Evolutionary conservation across 495 filamentous ascomycete genomes (phyloP).

Genomic region (Penicillium canescens): DNA sequence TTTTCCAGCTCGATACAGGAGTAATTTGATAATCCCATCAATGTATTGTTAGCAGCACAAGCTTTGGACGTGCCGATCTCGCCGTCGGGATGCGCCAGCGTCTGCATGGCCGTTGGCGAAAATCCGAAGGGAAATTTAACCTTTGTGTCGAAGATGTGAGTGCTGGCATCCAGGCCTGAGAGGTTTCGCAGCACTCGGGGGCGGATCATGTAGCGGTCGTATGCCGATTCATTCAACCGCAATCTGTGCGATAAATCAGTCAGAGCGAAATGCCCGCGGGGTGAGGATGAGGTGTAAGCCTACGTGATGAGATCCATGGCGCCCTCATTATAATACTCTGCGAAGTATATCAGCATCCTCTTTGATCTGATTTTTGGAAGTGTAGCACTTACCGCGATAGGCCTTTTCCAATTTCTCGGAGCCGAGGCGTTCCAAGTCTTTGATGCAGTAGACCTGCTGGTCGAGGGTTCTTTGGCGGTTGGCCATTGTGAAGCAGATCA

Average conservation of each 20-base stretch:
- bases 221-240: constrained; percentile 47
- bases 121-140: constrained; percentile 78
- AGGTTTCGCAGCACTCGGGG: constrained; percentile 54
- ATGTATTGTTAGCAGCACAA: constrained; percentile 66
- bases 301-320: constrained; percentile 19
- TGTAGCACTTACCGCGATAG: background rate
- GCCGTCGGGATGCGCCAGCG: constrained; percentile 76
- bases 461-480: constrained; percentile 2
- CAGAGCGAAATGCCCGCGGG: background rate
- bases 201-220: constrained; percentile 44
- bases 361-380: too few relatives aligned
- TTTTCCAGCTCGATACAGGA: constrained; percentile 49
- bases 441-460: constrained; percentile 5
- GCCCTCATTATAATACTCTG: constrained; percentile 44
- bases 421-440: background rate
- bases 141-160: constrained; percentile 37
- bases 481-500: background rate
- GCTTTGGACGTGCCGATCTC: constrained; percentile 76
- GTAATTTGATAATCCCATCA: constrained; percentile 52
- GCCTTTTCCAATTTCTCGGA: background rate
- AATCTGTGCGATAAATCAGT: constrained; percentile 19
- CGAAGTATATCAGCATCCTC: too few relatives aligned
- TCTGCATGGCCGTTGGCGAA: constrained; percentile 79
- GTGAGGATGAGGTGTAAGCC: background rate
- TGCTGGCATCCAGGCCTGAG: constrained; percentile 42